Evolutionary conservation across 805 yeast genomes (phyloP).

Genomic region (Candida parachauliodes): DNA sequence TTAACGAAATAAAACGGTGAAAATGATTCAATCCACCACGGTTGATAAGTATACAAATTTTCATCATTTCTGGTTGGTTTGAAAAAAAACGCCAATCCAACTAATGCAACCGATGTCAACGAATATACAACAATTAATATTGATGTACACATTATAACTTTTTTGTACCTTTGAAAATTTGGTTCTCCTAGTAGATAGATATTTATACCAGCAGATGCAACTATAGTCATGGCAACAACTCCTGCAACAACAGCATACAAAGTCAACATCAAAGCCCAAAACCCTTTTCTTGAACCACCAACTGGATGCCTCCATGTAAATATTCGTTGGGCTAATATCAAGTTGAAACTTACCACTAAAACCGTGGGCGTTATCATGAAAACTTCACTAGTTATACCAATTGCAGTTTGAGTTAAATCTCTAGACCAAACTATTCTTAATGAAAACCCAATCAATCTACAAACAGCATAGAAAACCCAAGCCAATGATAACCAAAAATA

Average conservation of each 20-base stretch:
- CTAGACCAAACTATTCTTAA: conserved; percentile 57
- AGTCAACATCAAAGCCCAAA: conserved; percentile 48
- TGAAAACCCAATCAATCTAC: conserved; percentile 58
- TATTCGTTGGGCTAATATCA: conserved; percentile 66
- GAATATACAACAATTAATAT: conserved; percentile 44
- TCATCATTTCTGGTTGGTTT: conserved; percentile 52
- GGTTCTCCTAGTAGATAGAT: conserved; percentile 47
- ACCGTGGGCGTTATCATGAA: conserved; percentile 56
- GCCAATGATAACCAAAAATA: conserved; percentile 54
- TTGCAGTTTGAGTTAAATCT: conserved; percentile 40
- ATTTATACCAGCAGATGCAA: conserved; percentile 61
- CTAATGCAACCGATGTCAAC: conserved; percentile 46
- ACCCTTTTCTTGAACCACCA: conserved; percentile 50
- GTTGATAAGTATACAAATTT: conserved; percentile 58
- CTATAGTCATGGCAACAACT: conserved; percentile 64
- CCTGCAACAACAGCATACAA: conserved; percentile 54
- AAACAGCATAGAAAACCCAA: conserved; percentile 48
- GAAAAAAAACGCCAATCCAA: conserved; percentile 49
- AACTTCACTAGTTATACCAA: conserved; percentile 57
- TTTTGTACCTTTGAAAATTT: conserved; percentile 48
- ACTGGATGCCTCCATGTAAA: conserved; percentile 79
- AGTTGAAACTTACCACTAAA: conserved; percentile 54
- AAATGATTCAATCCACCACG: conserved; percentile 76
- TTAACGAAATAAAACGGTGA: conserved; percentile 55
- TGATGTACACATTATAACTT: conserved; percentile 47